Percentiles rank a stretch among this genome's conserved stretches.
phyloP scores from a whole-genome alignment of 2,329 filamentous ascomycete species.

The Whalleya microplaca region DNA sequence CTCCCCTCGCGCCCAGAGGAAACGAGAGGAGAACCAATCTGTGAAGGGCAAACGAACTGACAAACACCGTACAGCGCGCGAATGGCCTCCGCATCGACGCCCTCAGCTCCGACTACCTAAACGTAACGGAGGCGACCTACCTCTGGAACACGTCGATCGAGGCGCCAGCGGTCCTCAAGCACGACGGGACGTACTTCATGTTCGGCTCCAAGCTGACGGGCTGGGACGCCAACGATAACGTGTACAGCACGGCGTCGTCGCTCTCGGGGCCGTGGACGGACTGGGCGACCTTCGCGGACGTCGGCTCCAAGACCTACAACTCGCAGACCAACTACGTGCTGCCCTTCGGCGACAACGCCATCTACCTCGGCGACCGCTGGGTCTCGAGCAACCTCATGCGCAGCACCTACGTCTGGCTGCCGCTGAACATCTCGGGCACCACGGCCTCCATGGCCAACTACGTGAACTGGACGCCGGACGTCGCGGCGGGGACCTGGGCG shows the following conservation, averaged over 20 bases:
- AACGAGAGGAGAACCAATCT: too few species aligned
- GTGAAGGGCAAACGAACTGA: not conserved
- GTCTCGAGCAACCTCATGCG: constrained; percentile 59
- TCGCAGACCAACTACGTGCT: constrained; percentile 66
- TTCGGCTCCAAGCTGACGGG: constrained; percentile 63
- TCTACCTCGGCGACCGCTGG: constrained; percentile 74
- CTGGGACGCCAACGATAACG: constrained; percentile 67
- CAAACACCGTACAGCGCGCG: constrained; percentile 37
- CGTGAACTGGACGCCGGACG: constrained; percentile 59
- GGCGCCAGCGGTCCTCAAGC: constrained; percentile 66
- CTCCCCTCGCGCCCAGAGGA: too few species aligned
- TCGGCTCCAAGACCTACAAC: constrained; percentile 59
- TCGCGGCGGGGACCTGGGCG: constrained; percentile 47
- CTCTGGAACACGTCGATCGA: constrained; percentile 61
- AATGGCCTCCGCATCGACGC: constrained; percentile 62
- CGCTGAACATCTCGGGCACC: constrained; percentile 56
- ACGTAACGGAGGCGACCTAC: constrained; percentile 52
- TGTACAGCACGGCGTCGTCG: constrained; percentile 61
- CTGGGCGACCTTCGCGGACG: constrained; percentile 62
- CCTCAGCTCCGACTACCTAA: constrained; percentile 60
- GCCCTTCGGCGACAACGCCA: constrained; percentile 43
- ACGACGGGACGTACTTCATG: constrained; percentile 64
- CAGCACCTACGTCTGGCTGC: constrained; percentile 68
- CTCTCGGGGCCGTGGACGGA: constrained; percentile 63
- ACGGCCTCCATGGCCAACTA: constrained; percentile 54